Evolutionary conservation across 345 rosid genomes (phyloP).

Genomic region (Hibiscus trionum): DNA sequence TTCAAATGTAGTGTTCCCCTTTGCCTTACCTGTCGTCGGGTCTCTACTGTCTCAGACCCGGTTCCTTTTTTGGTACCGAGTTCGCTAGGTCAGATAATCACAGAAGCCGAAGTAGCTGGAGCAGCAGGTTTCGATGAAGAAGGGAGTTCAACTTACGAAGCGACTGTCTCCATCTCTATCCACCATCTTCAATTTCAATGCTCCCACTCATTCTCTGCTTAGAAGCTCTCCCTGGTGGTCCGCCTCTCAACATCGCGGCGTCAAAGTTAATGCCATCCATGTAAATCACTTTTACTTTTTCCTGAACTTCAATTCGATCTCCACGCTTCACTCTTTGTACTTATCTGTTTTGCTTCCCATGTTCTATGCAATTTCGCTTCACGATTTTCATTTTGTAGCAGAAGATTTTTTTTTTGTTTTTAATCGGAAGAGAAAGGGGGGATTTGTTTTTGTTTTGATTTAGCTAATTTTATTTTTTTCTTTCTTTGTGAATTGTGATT

Average conservation of each 20-base stretch:
- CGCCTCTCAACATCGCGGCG: constrained; percentile 54
- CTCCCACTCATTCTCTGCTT: constrained; percentile 10
- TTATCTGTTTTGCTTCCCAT: background rate
- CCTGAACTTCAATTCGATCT: background rate
- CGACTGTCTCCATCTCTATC: background rate
- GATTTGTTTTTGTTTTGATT: background rate
- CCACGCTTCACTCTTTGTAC: background rate
- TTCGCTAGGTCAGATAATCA: too few relatives aligned
- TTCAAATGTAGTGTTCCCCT: too few relatives aligned
- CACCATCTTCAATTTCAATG: background rate
- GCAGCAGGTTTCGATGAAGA: background rate
- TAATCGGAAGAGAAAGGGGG: background rate
- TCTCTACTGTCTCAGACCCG: too few relatives aligned
- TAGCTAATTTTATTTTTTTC: background rate
- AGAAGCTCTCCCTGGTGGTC: constrained; percentile 40
- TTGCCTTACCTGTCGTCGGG: too few relatives aligned
- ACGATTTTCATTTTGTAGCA: background rate
- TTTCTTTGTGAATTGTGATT: background rate
- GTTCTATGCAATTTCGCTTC: background rate
- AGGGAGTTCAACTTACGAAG: background rate
- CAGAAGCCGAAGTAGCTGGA: background rate
- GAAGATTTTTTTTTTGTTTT: background rate
- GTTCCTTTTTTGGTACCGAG: too few relatives aligned
- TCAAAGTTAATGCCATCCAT: constrained; percentile 65
- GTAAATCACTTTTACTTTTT: constrained; percentile 18